Base-by-base conservation (phyloP, 441 rosid species). In the Eutrema salsugineum region DNA sequence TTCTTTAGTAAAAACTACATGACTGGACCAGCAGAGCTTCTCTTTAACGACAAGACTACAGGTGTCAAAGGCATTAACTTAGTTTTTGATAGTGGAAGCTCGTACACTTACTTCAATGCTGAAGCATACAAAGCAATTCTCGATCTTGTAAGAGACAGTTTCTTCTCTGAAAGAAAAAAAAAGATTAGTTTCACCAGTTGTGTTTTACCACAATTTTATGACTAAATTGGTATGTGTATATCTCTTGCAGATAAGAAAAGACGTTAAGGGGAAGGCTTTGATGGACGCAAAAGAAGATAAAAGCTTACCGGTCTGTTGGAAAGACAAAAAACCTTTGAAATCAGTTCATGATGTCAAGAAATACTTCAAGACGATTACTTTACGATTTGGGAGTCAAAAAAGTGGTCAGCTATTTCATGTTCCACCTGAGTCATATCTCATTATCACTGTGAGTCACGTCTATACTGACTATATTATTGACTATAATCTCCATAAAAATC, bases 251-350 rank as follows among this genome's bases (percentile, higher is more conserved):
- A 63, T 89, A 67, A 83, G 33, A 44, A 80, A 67, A 60, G 82
- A 81, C 79, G 28, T 84, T 38, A 76, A 55, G 2, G 85, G 91
- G 68, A 84, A 79, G 80, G 77, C 82, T 35, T 60, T 88, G 28
- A 71, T 40, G 55, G 82, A 72, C 1, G 28, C 83, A n/a, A 63
- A 66, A 8, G 77, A 79, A 43, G 91, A 87, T 56, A 61, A 51
- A 44, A 77, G 83, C 76, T 84, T 89, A 11, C 83, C 90, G 0
- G 64, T 89, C 35, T 89, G 94, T 80, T 89, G 91, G 94, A 86
- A 85, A 80, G 94, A 78, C 53, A 35, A 66, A 15, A 85, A 79
- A 55, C 78, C 77, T 33, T 61, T 85, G 59, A 76, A 77, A 69
- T 78, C 83, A 9, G 30, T 83, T 20, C 3, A 5, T 47, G 91